Evolutionary conservation across 495 filamentous ascomycete genomes (phyloP).

Genomic region (Ramalina peruviana): DNA sequence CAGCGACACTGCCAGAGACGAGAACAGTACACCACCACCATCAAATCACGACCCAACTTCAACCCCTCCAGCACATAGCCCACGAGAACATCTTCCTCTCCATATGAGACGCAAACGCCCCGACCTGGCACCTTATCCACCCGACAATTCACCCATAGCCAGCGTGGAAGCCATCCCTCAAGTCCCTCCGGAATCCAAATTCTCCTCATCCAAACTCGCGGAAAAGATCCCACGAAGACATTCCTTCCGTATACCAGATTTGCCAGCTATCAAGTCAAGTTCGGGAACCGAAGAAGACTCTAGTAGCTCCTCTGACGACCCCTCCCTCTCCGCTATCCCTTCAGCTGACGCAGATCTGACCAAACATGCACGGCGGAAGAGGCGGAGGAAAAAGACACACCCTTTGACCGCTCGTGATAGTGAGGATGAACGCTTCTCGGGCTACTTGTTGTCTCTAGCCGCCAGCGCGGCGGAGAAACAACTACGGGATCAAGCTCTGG

Average conservation of each 20-base stretch:
- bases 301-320: slow-evolving; percentile 28
- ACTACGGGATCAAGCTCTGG: slow-evolving; percentile 51
- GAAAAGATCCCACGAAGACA: slow-evolving; percentile 32
- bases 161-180: slow-evolving; percentile 11
- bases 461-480: slow-evolving; percentile 64
- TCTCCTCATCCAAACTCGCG: slow-evolving; percentile 32
- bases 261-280: slow-evolving; percentile 38
- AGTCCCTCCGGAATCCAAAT: slow-evolving; percentile 26
- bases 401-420: slow-evolving; percentile 28
- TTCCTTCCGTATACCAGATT: slow-evolving; percentile 41
- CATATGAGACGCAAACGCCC: slow-evolving; percentile 7
- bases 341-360: slow-evolving; percentile 25
- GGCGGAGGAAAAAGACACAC: slow-evolving; percentile 24
- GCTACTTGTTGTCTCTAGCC: slow-evolving; percentile 62
- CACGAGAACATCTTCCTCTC: slow-evolving; percentile 5
- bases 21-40: slow-evolving; percentile 20
- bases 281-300: slow-evolving; percentile 40
- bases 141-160: slow-evolving; percentile 18
- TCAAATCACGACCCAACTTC: background rate
- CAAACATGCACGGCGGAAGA: slow-evolving; percentile 25
- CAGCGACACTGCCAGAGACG: slow-evolving; percentile 19
- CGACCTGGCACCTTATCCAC: slow-evolving; percentile 9
- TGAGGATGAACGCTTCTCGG: slow-evolving; percentile 56
- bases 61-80: slow-evolving; percentile 8
- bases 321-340: slow-evolving; percentile 36